Conservation (phyloP, 352 stramenopile genomes). For the Globisporangium iwayamae region DNA sequence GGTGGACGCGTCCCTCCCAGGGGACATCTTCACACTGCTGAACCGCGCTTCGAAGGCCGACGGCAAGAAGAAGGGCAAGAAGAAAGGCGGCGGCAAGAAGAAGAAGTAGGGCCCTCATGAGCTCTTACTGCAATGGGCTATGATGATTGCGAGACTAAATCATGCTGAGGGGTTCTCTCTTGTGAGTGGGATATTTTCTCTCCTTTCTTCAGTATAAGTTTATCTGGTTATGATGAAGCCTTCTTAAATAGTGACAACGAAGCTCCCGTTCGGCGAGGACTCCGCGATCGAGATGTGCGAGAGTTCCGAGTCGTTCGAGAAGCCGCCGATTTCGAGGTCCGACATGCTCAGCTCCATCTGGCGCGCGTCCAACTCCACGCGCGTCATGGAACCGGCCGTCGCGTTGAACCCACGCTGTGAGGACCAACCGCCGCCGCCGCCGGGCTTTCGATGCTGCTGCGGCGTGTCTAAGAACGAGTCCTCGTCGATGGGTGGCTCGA, state of each 20-base stretch:
- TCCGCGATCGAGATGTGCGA: slow-evolving; percentile 30
- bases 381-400: neutral
- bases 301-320: slow-evolving; percentile 8
- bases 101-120: slow-evolving; percentile 25
- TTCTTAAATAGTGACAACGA: slow-evolving; percentile 60
- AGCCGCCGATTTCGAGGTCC: slow-evolving; percentile 17
- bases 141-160: neutral
- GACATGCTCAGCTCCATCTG: slow-evolving; percentile 17
- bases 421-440: neutral
- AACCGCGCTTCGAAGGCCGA: slow-evolving; percentile 70
- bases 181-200: neutral
- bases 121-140: neutral
- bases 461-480: slow-evolving; percentile 20
- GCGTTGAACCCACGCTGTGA: neutral
- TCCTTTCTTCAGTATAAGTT: slow-evolving; percentile 1
- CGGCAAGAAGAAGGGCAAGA: slow-evolving; percentile 76
- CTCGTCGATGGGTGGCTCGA: slow-evolving; percentile 22
- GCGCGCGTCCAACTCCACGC: neutral
- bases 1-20: slow-evolving; percentile 69
- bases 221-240: neutral
- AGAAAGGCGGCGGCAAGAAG: slow-evolving; percentile 73
- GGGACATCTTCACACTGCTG: slow-evolving; percentile 65
- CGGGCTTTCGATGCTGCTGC: slow-evolving; percentile 20
- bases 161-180: neutral
- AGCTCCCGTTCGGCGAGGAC: slow-evolving; percentile 50